Percentiles rank a stretch among this genome's conserved stretches.
These are phyloP conservation scores for Musa balbisiana DNA, from an alignment of 202 grass and related monocot species.

Conservation along the genomic window DNA sequence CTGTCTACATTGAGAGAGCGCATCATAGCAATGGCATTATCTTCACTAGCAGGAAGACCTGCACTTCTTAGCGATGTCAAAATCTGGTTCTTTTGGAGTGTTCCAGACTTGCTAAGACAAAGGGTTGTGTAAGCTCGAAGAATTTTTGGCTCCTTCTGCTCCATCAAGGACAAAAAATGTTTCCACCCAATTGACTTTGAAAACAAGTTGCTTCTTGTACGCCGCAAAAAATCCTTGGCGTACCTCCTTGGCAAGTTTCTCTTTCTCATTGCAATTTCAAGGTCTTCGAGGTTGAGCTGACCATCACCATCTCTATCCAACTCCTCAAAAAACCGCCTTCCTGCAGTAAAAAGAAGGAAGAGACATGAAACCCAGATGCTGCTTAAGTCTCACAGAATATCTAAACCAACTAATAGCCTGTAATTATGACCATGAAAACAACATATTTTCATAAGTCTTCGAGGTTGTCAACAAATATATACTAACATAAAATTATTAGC, in stretches of 20 bases:
- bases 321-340: conserved; percentile 93
- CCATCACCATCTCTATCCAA: conserved; percentile 92
- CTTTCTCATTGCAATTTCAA: conserved; percentile 89
- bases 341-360: conserved; percentile 32
- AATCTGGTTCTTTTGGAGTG: conserved; percentile 93
- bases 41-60: conserved; percentile 80
- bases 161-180: conserved; percentile 92
- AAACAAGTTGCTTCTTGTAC: conserved; percentile 77
- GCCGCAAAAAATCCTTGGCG: conserved; percentile 63
- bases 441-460: not conserved
- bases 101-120: conserved; percentile 95
- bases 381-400: not conserved
- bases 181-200: conserved; percentile 98
- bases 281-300: conserved; percentile 83
- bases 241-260: conserved; percentile 73
- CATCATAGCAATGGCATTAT: conserved; percentile 91
- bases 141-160: conserved; percentile 98
- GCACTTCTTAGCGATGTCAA: conserved; percentile 70
- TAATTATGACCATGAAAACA: not conserved
- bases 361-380: not conserved
- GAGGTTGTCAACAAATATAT: not conserved
- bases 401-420: not conserved
- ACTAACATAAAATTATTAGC: too few relatives aligned
- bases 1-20: conserved; percentile 79
- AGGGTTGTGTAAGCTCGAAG: conserved; percentile 85